These are phyloP conservation scores for Exophiala spinifera DNA, from an alignment of 2,329 filamentous ascomycete species.

Conservation along the genomic window DNA sequence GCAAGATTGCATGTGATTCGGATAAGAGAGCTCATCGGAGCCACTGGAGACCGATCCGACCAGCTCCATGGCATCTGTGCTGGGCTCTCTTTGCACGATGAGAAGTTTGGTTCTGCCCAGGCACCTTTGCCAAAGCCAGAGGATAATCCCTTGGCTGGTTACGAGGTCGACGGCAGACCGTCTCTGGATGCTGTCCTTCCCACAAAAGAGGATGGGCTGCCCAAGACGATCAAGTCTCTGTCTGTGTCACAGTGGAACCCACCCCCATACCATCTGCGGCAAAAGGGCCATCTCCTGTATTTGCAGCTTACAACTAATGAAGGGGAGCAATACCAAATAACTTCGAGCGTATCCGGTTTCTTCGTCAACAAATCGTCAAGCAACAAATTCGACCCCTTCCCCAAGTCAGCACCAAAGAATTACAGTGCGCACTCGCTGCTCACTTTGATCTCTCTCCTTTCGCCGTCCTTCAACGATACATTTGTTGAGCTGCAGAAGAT, in stretches of 20 bases:
- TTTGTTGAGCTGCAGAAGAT: constrained; percentile 79
- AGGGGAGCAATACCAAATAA: constrained; percentile 91
- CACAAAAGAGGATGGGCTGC: constrained; percentile 61
- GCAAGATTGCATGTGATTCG: constrained; percentile 90
- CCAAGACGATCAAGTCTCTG: constrained; percentile 88
- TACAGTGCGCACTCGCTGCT: constrained; percentile 81
- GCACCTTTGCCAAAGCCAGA: constrained; percentile 34
- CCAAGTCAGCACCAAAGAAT: constrained; percentile 73
- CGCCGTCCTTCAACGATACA: constrained; percentile 73
- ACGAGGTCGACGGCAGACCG: constrained; percentile 70
- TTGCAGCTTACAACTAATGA: constrained; percentile 86
- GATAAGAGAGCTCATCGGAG: constrained; percentile 88
- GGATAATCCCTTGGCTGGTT: constrained; percentile 63
- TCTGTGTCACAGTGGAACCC: constrained; percentile 94
- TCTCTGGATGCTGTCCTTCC: constrained; percentile 71
- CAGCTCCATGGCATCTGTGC: constrained; percentile 80
- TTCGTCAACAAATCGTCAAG: constrained; percentile 96
- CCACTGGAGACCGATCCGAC: constrained; percentile 83
- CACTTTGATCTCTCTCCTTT: constrained; percentile 72
- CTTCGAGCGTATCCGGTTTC: constrained; percentile 89
- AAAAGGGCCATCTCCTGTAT: constrained; percentile 90
- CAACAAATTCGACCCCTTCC: constrained; percentile 88
- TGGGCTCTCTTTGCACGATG: constrained; percentile 83
- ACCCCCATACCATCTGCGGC: constrained; percentile 83
- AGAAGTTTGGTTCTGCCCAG: constrained; percentile 53